These are phyloP conservation scores for Lodderomyces theae DNA, from an alignment of 1,139 yeast genomes.

Conservation along the genomic window DNA sequence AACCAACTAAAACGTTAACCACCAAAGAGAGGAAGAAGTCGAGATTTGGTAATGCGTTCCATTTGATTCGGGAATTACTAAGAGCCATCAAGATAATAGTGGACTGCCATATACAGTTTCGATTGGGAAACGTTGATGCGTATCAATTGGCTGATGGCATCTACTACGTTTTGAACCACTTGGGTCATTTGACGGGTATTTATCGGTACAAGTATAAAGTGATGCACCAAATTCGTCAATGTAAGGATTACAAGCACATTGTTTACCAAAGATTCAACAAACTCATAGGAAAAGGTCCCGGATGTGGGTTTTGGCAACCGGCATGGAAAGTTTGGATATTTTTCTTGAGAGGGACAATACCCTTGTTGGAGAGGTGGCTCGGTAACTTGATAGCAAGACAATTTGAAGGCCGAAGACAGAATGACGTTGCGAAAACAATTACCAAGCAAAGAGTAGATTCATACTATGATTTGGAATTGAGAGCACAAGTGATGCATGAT, in stretches of 20 bases:
- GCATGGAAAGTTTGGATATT: conserved; percentile 97
- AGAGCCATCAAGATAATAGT: conserved; percentile 80
- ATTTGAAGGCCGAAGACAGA: conserved; percentile 91
- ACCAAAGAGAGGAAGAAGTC: conserved; percentile 96
- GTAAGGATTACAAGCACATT: conserved; percentile 91
- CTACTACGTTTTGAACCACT: conserved; percentile 82
- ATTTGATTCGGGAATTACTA: conserved; percentile 83
- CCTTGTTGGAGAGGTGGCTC: conserved; percentile 90
- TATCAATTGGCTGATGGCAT: conserved; percentile 94
- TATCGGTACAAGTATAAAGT: conserved; percentile 95
- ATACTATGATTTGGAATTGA: conserved; percentile 85
- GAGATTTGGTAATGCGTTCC: conserved; percentile 95
- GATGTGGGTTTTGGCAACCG: conserved; percentile 99
- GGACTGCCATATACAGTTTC: conserved; percentile 88
- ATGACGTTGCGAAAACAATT: conserved; percentile 88
- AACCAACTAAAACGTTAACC: conserved; percentile 93
- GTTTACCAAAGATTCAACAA: conserved; percentile 79
- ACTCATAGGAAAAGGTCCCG: conserved; percentile 94
- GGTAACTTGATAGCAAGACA: conserved; percentile 90
- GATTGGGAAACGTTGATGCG: conserved; percentile 89
- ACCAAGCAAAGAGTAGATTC: conserved; percentile 96
- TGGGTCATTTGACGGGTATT: conserved; percentile 95
- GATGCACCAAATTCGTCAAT: conserved; percentile 96
- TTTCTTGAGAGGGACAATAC: conserved; percentile 90
- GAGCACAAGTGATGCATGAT: conserved; percentile 95